Base-by-base conservation (phyloP, 495 filamentous ascomycete species). In the Penicillium angulare region DNA sequence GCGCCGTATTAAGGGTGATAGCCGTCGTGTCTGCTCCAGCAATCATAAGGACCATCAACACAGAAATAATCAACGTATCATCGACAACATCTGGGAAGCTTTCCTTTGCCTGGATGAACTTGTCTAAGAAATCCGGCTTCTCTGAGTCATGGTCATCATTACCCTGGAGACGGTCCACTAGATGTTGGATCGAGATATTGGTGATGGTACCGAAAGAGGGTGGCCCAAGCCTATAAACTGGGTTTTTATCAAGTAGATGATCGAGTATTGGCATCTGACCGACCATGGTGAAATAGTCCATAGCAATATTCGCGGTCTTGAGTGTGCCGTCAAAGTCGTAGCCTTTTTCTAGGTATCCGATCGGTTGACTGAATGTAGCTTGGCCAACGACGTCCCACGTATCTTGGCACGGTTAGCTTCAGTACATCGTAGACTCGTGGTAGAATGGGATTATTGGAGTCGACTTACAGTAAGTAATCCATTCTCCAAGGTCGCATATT, bases 251-350 rank as follows among this genome's bases (percentile, higher is more conserved):
- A 40, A 85, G 71, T 36, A 84, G 49, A 7, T 68, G 66, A 54
- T 86, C 84, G n/a, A 87, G 73, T 54, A 79, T 66, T 26, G 84
- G 84, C 49, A 86, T 82, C 66, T 85, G 80, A 13, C 80, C 82
- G 22, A 73, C 59, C 7, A 60, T 3, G 8, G 43, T 29, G 46
- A 75, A 57, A 31, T 60, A 60, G 22, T 56, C 51, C 53, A 64
- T 55, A 2, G 57, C 47, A 7, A 26, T 42, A 34, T 59, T 35
- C 0, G 57, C 42, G 1, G 38, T 61, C 12, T 26, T 24, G 6
- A 62, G 18, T 12, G 55, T 56, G n/a, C 29, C 16, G 26, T 64
- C 52, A 22, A 68, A 59, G 54, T 77, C 73, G 31, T 38, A 44
- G 16, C 65, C 72, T 16, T 67, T 56, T 16, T 69, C 59, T 40